phyloP scores from a whole-genome alignment of 148 eudicot genomes.

The Rhododendron ferrugineum region DNA sequence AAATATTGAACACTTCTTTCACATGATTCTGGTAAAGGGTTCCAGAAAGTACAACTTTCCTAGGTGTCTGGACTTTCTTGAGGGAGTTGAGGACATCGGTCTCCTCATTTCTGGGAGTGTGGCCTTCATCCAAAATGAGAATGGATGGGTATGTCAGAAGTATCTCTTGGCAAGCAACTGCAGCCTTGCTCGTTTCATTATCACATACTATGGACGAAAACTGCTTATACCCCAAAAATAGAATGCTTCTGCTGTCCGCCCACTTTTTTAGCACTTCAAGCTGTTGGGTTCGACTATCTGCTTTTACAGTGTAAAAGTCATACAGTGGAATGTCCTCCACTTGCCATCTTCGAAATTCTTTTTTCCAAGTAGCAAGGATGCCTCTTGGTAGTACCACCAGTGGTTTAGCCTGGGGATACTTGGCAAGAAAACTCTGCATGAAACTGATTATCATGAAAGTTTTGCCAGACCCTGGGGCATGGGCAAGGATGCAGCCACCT shows the following conservation, averaged over 20 bases:
- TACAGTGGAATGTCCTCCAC: constrained; percentile 73
- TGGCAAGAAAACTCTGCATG: constrained; percentile 86
- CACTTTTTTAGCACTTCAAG: constrained; percentile 65
- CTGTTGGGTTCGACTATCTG: constrained; percentile 69
- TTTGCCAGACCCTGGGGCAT: constrained; percentile 99
- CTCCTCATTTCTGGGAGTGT: constrained; percentile 83
- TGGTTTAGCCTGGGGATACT: constrained; percentile 79
- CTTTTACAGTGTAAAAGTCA: constrained; percentile 81
- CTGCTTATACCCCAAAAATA: constrained; percentile 79
- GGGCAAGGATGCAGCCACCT: constrained; percentile 93
- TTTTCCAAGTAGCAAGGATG: constrained; percentile 80
- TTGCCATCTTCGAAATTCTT: constrained; percentile 83
- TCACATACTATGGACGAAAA: constrained; percentile 71
- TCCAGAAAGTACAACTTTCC: constrained; percentile 90
- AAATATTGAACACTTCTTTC: constrained; percentile 73
- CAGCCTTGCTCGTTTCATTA: constrained; percentile 30
- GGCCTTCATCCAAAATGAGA: constrained; percentile 88
- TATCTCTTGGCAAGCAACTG: constrained; percentile 62
- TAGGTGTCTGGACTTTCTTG: constrained; percentile 67
- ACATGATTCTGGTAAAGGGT: constrained; percentile 95
- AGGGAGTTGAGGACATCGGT: constrained; percentile 74
- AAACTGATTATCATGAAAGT: constrained; percentile 96
- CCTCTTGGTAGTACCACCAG: constrained; percentile 84
- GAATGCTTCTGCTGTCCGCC: constrained; percentile 56
- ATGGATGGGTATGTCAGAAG: constrained; percentile 54